Percentiles rank a stretch among this genome's conserved stretches.
Conservation (phyloP, 108 stramenopile species). For the Nitzschia palea region DNA sequence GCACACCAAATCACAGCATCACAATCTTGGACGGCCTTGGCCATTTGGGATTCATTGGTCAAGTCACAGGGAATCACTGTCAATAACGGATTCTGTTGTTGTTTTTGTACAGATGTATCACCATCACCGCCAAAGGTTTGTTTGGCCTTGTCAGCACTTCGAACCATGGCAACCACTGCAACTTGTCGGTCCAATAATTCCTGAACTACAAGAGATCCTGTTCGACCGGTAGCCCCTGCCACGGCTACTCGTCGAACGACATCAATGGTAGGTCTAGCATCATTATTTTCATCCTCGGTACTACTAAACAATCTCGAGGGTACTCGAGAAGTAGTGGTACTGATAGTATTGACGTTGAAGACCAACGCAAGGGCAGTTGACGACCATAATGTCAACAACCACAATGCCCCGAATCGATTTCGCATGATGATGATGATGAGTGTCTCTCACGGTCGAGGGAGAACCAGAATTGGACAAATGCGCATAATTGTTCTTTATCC, state of each 20-base stretch:
- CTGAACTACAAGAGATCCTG: conserved; percentile 68
- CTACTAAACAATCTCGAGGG: too few species aligned
- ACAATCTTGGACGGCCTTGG: conserved; percentile 37
- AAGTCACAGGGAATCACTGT: conserved; percentile 40
- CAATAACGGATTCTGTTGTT: background rate
- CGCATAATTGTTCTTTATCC: too few species aligned
- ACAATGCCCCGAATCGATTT: too few species aligned
- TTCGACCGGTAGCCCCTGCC: conserved; percentile 81
- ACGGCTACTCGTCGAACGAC: conserved; percentile 62
- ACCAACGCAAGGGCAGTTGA: background rate
- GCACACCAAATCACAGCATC: conserved; percentile 87
- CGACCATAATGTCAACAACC: background rate
- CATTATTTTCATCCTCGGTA: too few species aligned
- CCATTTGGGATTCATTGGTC: conserved; percentile 35
- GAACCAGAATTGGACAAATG: too few species aligned
- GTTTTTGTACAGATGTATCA: too few species aligned
- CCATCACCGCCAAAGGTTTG: conserved; percentile 41
- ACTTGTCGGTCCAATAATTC: conserved; percentile 54
- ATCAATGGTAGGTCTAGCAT: conserved; percentile 10
- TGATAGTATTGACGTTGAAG: background rate
- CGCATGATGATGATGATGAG: too few species aligned
- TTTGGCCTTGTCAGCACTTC: conserved; percentile 53
- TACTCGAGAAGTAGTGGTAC: too few species aligned
- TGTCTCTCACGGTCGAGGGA: too few species aligned
- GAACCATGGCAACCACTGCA: conserved; percentile 66